Base-by-base conservation (phyloP, 2,329 filamentous ascomycete species). In the Aphanocladium album region DNA sequence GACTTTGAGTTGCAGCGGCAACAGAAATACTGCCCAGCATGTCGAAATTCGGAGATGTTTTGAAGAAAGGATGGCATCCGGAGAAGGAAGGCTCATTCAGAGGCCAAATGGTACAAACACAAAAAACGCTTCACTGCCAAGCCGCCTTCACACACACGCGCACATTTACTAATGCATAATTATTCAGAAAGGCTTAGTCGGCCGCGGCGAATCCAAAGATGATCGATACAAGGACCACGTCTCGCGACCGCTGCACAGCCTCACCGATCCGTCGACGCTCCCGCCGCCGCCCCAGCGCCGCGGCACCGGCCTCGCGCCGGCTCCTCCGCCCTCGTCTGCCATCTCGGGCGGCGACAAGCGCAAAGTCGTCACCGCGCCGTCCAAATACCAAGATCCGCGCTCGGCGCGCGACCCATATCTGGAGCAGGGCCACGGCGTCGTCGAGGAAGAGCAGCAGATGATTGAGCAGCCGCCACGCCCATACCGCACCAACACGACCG, bases 211-310 rank as follows among this genome's bases (percentile, higher is more conserved):
- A 35, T 68, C 71, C 30, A 67, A 70, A 17, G 65, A 69, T 30
- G 67, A 71, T 17, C 64, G 65, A 14, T 53, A 62, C 21, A 62
- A 67, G 23, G 66, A 73, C 60, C 77, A 79, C 65, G 72, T 75
- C 49, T 75, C 83, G 35, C 79, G 80, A 17, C 91, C 92, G 1
- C 76, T 96, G 47, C 80, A 85, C 9, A 80, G 84, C 3, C 80
- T 96, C 33, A 87, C 85, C 70, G 91, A 96, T 70, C 92, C 91
- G 1, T 73, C 84, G 1, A 83, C 85, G 17, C 96, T 96, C 71
- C 91, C 84, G 2, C 90, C 91, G 25, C 92, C 92, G 27, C 92
- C 92, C 0, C 93, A 85, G 67, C 89, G 76, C 41, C 72, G 72
- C 30, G 68, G 69, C 62, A 64, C 72, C 47, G 81, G 74, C 73